Base-by-base conservation (phyloP, 2,329 filamentous ascomycete species). In the Microdochium paspali region DNA sequence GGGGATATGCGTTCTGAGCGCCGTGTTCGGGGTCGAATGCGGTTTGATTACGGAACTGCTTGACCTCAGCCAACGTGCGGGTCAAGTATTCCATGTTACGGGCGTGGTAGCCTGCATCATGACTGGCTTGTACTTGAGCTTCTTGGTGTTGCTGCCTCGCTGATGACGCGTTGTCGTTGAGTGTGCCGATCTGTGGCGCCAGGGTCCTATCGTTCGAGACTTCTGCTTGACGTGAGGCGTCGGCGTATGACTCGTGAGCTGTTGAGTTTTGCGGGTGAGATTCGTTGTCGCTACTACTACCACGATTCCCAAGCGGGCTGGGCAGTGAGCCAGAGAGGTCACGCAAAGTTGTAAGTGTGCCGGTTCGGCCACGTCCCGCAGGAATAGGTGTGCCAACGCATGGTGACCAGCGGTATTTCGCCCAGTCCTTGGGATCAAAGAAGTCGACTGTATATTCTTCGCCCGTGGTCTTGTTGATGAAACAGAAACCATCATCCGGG, bases 401-500 rank as follows among this genome's bases (percentile, higher is more conserved):
- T 0, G 90, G 90, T 2, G 87, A 91, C 9, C 88, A 73, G 25
- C 81, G 77, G 62, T 88, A 82, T 51, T 86, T 84, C 47, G 85
- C 79, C 90, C 91, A 97, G 46, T 82, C 80, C 13, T 87, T 73
- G 1, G 82, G 70, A 57, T 91, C 75, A 66, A 90, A 94, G 61
- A 95, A 95, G 63, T 96, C 83, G 32, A 96, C 75, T 0, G 76
- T 82, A 58, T 91, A 94, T 53, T 86, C 77, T 59, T 94, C 84
- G 50, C 84, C 84, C 0, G 89, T 93, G 40, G 82, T 65, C 56
- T 84, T 88, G 67, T 96, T 84, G 57, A 95, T 74, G 62, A 95
- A 97, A 65, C 90, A 94, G 58, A 81, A 82, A 0, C 90, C 90
- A 55, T 93, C 84, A 49, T 95, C 84, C 0, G 91, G 91, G 1